phyloP scores from a whole-genome alignment of 1,284 basidiomycete species.

The Grifola frondosa region DNA sequence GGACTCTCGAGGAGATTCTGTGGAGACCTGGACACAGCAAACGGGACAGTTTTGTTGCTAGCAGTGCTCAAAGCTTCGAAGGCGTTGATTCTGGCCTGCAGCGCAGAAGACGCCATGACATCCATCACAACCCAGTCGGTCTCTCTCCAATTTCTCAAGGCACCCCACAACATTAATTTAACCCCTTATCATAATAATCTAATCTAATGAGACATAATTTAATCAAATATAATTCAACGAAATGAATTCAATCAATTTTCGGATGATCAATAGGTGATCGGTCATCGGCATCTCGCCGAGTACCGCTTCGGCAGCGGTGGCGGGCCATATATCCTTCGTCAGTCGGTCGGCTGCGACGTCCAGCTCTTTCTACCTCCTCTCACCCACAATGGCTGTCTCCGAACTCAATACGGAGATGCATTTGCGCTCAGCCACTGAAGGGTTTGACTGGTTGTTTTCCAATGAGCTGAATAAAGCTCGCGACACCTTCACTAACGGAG shows the following conservation, averaged over 20 bases:
- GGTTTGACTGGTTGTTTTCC: slow-evolving; percentile 67
- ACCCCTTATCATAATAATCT: too few relatives aligned
- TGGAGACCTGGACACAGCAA: slow-evolving; percentile 17
- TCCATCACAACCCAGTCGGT: too few relatives aligned
- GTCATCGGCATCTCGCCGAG: too few relatives aligned
- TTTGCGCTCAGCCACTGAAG: slow-evolving; percentile 52
- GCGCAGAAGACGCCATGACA: slow-evolving; percentile 50
- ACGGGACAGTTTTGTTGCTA: slow-evolving; percentile 8
- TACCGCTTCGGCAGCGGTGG: too few relatives aligned
- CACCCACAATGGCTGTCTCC: slow-evolving; percentile 10
- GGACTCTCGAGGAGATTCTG: slow-evolving; percentile 45
- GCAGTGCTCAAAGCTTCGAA: slow-evolving; percentile 41
- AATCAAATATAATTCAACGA: too few relatives aligned
- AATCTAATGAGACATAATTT: too few relatives aligned
- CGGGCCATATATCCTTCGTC: too few relatives aligned
- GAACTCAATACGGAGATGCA: slow-evolving; percentile 31
- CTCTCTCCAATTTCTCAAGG: too few relatives aligned
- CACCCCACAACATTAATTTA: too few relatives aligned
- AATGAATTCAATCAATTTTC: too few relatives aligned
- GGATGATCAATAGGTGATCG: too few relatives aligned
- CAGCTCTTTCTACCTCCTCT: slow-evolving; percentile 3
- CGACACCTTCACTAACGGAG: slow-evolving; percentile 45
- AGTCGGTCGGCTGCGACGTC: too few relatives aligned
- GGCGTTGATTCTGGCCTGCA: slow-evolving; percentile 59
- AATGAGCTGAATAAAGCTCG: slow-evolving; percentile 61